A percentile compares a stretch with the other conserved stretches of the same genome.
phyloP scores from a whole-genome alignment of 2,329 filamentous ascomycete genomes.

The Venturiaceae sp. region DNA sequence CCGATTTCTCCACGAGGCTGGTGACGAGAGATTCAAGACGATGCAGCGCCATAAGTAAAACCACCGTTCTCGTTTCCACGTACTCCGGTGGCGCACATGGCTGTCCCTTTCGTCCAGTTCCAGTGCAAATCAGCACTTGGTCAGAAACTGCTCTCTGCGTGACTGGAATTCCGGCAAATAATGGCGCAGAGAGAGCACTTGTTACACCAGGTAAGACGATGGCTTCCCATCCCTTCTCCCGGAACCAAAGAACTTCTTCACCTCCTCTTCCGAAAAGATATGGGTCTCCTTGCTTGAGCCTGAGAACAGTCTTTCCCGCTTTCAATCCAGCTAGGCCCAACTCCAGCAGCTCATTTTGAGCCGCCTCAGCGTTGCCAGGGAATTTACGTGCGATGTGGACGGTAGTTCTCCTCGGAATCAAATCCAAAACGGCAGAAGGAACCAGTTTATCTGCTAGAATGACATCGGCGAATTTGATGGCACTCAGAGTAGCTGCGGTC shows the following conservation, averaged over 20 bases:
- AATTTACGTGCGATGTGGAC: constrained; percentile 95
- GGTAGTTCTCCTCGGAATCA: constrained; percentile 81
- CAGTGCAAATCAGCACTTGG: constrained; percentile 92
- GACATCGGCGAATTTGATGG: constrained; percentile 65
- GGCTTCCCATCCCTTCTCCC: constrained; percentile 56
- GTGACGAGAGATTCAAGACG: constrained; percentile 64
- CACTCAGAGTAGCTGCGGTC: constrained; percentile 70
- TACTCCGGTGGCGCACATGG: constrained; percentile 74
- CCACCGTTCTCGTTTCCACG: constrained; percentile 67
- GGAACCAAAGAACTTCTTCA: constrained; percentile 84
- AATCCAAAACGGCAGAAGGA: constrained; percentile 72
- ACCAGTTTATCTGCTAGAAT: constrained; percentile 81
- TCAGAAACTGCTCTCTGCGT: constrained; percentile 88
- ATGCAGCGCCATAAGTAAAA: constrained; percentile 94
- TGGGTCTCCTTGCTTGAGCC: constrained; percentile 92
- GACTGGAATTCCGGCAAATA: constrained; percentile 79
- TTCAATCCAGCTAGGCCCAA: constrained; percentile 62
- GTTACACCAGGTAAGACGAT: constrained; percentile 84
- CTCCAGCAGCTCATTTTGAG: constrained; percentile 79
- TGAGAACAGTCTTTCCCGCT: constrained; percentile 68
- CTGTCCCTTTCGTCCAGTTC: constrained; percentile 83
- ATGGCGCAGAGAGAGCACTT: constrained; percentile 72
- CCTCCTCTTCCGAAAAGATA: constrained; percentile 93
- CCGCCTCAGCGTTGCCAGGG: constrained; percentile 88
- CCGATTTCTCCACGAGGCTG: constrained; percentile 40